Conservation (phyloP, 352 stramenopile species). For the Phytophthora capsici region DNA sequence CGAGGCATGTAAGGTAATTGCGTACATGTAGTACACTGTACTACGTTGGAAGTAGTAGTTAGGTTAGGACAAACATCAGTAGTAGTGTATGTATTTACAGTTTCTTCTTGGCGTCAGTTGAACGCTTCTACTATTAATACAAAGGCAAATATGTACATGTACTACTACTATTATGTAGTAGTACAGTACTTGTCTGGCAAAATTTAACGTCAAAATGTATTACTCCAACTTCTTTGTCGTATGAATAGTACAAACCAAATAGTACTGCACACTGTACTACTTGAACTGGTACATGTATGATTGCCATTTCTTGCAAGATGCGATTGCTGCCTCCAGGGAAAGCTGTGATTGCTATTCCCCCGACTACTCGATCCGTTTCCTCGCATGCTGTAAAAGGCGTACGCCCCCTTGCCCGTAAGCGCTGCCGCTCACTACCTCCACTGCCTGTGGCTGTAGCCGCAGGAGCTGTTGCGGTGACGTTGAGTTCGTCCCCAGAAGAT, state of each 20-base stretch:
- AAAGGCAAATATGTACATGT: no score
- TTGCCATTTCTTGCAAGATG: no score
- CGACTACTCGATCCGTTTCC: conserved; percentile 1
- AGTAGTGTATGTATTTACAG: conserved; percentile 1
- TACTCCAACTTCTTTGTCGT: no score
- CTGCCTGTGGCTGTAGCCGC: conserved; percentile 23
- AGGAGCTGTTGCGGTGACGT: conserved; percentile 17
- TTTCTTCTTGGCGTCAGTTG: no score
- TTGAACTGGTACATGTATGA: no score
- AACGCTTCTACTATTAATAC: no score
- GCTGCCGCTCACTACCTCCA: conserved; percentile 17
- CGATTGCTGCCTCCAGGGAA: conserved; percentile 16
- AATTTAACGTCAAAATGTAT: no score
- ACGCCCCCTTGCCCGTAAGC: conserved; percentile 10
- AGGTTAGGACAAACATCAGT: conserved; percentile 4
- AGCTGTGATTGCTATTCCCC: background rate
- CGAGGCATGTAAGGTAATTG: conserved; percentile 18
- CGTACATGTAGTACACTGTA: no score
- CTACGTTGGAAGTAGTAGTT: conserved; percentile 6
- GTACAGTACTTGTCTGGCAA: no score
- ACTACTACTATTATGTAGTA: no score
- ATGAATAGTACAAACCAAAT: no score
- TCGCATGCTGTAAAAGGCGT: background rate
- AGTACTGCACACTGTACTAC: no score
- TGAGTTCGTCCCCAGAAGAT: conserved; percentile 16